A percentile compares a stretch with the other conserved stretches of the same genome.
Conservation (phyloP, 495 filamentous ascomycete species). For the Daldinia childiae region DNA sequence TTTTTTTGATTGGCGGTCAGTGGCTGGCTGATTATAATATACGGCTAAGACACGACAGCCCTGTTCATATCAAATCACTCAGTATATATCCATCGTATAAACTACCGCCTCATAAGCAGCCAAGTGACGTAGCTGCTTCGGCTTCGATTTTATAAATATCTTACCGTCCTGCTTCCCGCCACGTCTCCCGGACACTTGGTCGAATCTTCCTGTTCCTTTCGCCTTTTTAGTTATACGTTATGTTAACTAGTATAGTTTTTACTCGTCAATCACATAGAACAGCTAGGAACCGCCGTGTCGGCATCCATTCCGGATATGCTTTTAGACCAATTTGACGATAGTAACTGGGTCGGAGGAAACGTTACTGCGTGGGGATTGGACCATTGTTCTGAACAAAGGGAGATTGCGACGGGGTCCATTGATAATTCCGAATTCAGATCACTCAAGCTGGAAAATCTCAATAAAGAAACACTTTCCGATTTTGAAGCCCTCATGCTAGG, state of each 20-base stretch:
- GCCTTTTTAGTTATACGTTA: not conserved
- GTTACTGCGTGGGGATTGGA: conserved; percentile 27
- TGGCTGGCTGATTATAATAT: conserved; percentile 14
- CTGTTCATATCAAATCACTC: conserved; percentile 8
- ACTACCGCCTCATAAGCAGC: not conserved
- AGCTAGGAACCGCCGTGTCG: not conserved
- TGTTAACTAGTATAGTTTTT: conserved; percentile 2
- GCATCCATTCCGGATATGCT: conserved; percentile 9
- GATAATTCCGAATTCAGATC: conserved; percentile 2
- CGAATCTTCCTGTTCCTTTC: not conserved
- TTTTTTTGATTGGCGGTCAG: conserved; percentile 25
- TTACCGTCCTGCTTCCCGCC: not conserved
- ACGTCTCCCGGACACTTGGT: conserved; percentile 7
- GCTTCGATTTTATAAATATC: conserved; percentile 6
- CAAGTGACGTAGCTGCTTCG: conserved; percentile 42
- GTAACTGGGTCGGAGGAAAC: conserved; percentile 46
- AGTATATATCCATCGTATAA: conserved; percentile 17
- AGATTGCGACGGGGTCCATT: not conserved
- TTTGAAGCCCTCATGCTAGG: conserved; percentile 46
- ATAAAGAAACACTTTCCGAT: conserved; percentile 30
- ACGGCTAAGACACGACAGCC: conserved; percentile 8
- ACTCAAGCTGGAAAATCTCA: conserved; percentile 9
- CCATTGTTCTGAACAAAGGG: not conserved
- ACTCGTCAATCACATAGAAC: not conserved
- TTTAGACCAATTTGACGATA: conserved; percentile 51